Evolutionary conservation across 192 early-diverging fungal species (phyloP), one percentile per base, ranked within the genome.

Genomic region (Podochytrium sp.): DNA sequence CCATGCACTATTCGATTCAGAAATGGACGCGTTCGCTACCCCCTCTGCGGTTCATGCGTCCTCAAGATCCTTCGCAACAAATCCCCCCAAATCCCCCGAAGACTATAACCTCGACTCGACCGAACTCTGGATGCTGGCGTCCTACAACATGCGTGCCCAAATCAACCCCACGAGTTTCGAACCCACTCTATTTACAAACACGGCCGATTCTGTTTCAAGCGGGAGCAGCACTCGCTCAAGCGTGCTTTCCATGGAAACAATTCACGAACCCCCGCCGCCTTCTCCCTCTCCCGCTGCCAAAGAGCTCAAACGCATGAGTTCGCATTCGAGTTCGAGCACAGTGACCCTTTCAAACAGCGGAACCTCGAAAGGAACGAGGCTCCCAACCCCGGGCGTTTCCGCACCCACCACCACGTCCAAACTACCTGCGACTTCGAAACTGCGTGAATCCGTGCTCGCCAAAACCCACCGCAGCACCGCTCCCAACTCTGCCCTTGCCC

Each of bases 61-160:
- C 23, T n/a, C n/a, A n/a, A n/a, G n/a, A n/a, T n/a, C n/a, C n/a
- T n/a, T n/a, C n/a, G n/a, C n/a, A n/a, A n/a, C n/a, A n/a, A n/a
- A n/a, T n/a, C n/a, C n/a, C n/a, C n/a, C n/a, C n/a, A n/a, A n/a
- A n/a, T 29, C 52, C 7, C 37, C n/a, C 14, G 33, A 69, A n/a
- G 66, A 69, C 10, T 69, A 69, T 35, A 35, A 47, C 33, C n/a
- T 69, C 7, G 66, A 69, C n/a, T 23, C 51, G n/a, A 56, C 23
- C 35, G 66, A 69, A 55, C 35, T 69, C 23, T 69, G 66, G 66
- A 69, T 69, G 66, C 51, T 52, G 51, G 66, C 66, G 10, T 47
- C 66, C 7, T 69, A 55, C 52, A 69, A 69, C 47, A 69, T 35
- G 51, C 32, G 51, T n/a, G 33, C 47, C 16, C 43, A 47, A 23